Evolutionary conservation across 2,329 filamentous ascomycete species (phyloP), one percentile per base, ranked within the genome.

Genomic region (Tolypocladium pustulatum): DNA sequence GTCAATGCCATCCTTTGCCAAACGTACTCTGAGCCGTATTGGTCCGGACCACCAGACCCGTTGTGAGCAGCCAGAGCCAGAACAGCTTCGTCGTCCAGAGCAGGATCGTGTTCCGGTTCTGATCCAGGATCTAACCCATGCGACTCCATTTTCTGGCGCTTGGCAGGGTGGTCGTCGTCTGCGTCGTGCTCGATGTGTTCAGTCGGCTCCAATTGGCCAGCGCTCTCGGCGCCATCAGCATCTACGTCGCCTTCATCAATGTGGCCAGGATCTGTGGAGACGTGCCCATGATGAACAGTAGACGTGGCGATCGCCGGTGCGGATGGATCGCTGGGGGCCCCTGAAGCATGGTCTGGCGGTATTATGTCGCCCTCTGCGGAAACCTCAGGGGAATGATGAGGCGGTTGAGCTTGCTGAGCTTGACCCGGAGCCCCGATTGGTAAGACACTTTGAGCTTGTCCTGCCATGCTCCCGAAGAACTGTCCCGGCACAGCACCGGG

Each of bases 1-100:
- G 30, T 13, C 30, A 36, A 13, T 22, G 1, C 20, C 20, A 22
- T 15, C 30, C 20, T 22, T 15, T 22, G 49, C 15, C 22, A 6
- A 64, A 63, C 78, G 71, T 68, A 80, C 78, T 78, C 75, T 36
- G 73, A 62, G 38, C 68, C 64, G 62, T 77, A 80, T 9, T 70
- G 66, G 34, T 78, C 74, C 4, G 72, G 65, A 4, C 68, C 60
- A 2, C 69, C 67, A 2, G 69, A 62, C 36, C 71, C 71, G 64
- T 73, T 76, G 59, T 79, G 76, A 4, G 72, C 75, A 22, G 77
- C 75, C 49, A 81, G 65, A 9, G 76, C 78, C 61, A 81, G 61
- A 15, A 81, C 75, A 6, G 77, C 77, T 58, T 79, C 77, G 59
- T 81, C 78, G 34, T 79, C 76, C 17, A 79, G 65, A 0, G 69